phyloP scores from a whole-genome alignment of 768 basidiomycete species.

The Russula brevipes region DNA sequence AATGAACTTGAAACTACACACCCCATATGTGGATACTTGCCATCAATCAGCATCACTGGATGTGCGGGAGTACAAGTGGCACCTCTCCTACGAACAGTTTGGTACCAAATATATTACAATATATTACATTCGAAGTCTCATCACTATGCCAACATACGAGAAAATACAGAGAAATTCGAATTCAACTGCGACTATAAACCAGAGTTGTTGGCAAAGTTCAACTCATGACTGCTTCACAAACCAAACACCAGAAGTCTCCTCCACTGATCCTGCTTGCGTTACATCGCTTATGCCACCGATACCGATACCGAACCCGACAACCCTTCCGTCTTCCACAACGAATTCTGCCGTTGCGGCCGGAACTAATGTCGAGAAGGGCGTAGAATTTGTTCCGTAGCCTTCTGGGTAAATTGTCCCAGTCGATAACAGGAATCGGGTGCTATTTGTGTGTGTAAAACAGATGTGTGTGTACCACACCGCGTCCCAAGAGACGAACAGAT shows the following conservation, averaged over 20 bases:
- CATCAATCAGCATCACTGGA: too few relatives aligned
- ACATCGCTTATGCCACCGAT: too few relatives aligned
- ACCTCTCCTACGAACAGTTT: too few relatives aligned
- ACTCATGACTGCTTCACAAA: slow-evolving; percentile 1
- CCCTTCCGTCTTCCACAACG: neutral
- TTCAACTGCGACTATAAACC: too few relatives aligned
- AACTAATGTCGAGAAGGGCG: neutral
- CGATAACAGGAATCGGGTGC: neutral
- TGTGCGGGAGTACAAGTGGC: too few relatives aligned
- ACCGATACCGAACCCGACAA: slow-evolving; percentile 7
- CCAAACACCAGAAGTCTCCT: slow-evolving; percentile 8
- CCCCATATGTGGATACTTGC: too few relatives aligned
- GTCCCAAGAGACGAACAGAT: slow-evolving; percentile 4
- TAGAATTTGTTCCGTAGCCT: slow-evolving; percentile 17
- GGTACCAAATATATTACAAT: too few relatives aligned
- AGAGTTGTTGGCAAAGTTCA: too few relatives aligned
- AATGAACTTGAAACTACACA: too few relatives aligned
- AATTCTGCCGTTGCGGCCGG: neutral
- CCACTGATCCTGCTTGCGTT: neutral
- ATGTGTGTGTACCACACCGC: neutral
- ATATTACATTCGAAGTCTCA: too few relatives aligned
- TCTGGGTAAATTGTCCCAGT: slow-evolving; percentile 7
- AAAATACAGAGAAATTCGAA: too few relatives aligned
- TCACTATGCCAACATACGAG: too few relatives aligned
- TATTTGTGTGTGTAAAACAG: neutral